Percentiles rank a stretch among this genome's conserved stretches.
phyloP scores from a whole-genome alignment of 108 stramenopile genomes.

The Skeletonema tropicum region DNA sequence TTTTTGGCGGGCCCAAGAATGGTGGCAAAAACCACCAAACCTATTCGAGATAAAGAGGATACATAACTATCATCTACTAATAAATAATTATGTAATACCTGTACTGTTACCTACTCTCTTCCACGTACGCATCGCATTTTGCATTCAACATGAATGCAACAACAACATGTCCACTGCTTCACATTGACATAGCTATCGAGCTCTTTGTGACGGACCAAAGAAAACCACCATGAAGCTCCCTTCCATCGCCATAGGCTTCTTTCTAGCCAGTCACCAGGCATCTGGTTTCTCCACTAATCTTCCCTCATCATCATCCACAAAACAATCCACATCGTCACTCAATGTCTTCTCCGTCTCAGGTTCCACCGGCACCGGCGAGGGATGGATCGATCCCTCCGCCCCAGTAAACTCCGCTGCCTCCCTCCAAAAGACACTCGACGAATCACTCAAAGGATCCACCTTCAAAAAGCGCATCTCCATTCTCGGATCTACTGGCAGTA shows the following conservation, averaged over 20 bases:
- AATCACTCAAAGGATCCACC: constrained; percentile 74
- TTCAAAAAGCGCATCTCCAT: constrained; percentile 87
- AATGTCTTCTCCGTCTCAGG: constrained; percentile 51
- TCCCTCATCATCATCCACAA: background rate
- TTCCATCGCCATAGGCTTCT: constrained; percentile 11
- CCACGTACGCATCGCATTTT: background rate
- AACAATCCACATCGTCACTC: constrained; percentile 1
- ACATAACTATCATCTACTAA: too few relatives aligned
- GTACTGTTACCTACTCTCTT: too few relatives aligned
- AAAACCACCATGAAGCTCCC: constrained; percentile 36
- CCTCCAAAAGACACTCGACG: constrained; percentile 68
- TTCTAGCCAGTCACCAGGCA: constrained; percentile 1
- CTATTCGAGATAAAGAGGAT: too few relatives aligned
- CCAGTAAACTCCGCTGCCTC: constrained; percentile 79
- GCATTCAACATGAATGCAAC: background rate
- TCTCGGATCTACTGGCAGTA: constrained; percentile 92
- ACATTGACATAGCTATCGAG: too few relatives aligned
- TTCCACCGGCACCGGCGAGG: constrained; percentile 73
- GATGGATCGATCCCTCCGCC: constrained; percentile 80
- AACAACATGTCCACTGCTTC: too few relatives aligned
- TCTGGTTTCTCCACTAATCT: constrained; percentile 8
- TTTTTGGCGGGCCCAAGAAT: too few relatives aligned
- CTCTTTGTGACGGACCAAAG: background rate
- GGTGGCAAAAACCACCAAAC: too few relatives aligned
- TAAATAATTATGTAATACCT: too few relatives aligned